phyloP scores from a whole-genome alignment of 176 grass and related monocot species.

The Poa pratensis region DNA sequence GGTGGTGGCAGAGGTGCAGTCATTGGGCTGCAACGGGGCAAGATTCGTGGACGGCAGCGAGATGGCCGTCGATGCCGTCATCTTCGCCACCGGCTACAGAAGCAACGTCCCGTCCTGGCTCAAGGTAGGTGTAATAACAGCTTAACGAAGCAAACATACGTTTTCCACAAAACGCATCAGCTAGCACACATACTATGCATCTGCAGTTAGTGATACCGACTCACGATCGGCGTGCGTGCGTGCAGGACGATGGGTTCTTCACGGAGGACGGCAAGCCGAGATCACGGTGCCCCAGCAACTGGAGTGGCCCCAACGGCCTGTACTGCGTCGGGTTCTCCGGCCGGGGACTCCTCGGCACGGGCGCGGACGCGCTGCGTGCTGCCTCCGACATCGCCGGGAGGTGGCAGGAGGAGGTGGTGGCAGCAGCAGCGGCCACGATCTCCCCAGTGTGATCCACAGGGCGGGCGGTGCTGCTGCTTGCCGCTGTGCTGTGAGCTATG shows the following conservation, averaged over 20 bases:
- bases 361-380: constrained; percentile 64
- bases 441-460: constrained; percentile 49
- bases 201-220: not conserved
- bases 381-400: constrained; percentile 77
- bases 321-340: constrained; percentile 91
- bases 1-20: constrained; percentile 82
- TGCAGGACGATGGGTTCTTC: constrained; percentile 63
- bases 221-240: not conserved
- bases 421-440: constrained; percentile 30
- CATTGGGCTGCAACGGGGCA: constrained; percentile 60
- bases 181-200: not conserved
- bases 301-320: constrained; percentile 73
- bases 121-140: constrained; percentile 46
- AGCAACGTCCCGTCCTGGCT: constrained; percentile 97
- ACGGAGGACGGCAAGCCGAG: constrained; percentile 74
- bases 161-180: not conserved
- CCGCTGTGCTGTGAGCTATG: constrained; percentile 20
- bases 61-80: constrained; percentile 76
- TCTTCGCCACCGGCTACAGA: constrained; percentile 96
- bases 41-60: constrained; percentile 79
- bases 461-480: not conserved
- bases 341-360: constrained; percentile 73
- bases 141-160: not conserved
- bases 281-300: constrained; percentile 50
- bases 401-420: constrained; percentile 45